Evolutionary conservation across 31 red algal genomes (phyloP).

Genomic region (Bonnemaisonia californica): DNA sequence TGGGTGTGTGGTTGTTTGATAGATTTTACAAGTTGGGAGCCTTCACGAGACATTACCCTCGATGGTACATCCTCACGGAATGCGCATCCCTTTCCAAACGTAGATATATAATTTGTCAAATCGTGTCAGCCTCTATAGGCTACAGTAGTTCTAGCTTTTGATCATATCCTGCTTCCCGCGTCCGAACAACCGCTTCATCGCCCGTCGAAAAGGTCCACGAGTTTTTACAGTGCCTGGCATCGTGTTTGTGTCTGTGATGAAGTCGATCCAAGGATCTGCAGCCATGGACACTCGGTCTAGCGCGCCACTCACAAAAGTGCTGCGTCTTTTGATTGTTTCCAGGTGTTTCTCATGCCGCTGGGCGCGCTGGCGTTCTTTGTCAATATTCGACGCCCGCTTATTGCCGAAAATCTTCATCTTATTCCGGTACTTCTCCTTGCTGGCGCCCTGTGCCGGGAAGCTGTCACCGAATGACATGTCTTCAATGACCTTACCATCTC

Average conservation of each 20-base stretch:
- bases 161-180: not conserved
- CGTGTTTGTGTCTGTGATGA: slow-evolving; percentile 45
- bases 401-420: slow-evolving; percentile 29
- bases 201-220: not conserved
- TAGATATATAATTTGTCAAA: too few species aligned
- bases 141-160: slow-evolving; percentile 13
- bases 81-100: too few species aligned
- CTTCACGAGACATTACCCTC: too few species aligned
- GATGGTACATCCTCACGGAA: too few species aligned
- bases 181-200: not conserved
- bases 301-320: slow-evolving; percentile 49
- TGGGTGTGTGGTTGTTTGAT: too few species aligned
- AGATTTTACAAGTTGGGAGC: too few species aligned
- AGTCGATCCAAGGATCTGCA: slow-evolving; percentile 72
- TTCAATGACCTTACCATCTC: not conserved
- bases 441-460: slow-evolving; percentile 6
- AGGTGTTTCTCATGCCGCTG: slow-evolving; percentile 34
- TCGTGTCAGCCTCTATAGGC: too few species aligned
- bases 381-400: slow-evolving; percentile 15
- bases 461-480: slow-evolving; percentile 2
- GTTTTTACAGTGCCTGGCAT: not conserved
- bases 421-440: slow-evolving; percentile 41
- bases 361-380: slow-evolving; percentile 11
- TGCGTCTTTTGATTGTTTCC: slow-evolving; percentile 29
- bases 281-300: slow-evolving; percentile 62